Conservation (phyloP, 2,329 filamentous ascomycete species). For the Aspergillus intermedius region DNA sequence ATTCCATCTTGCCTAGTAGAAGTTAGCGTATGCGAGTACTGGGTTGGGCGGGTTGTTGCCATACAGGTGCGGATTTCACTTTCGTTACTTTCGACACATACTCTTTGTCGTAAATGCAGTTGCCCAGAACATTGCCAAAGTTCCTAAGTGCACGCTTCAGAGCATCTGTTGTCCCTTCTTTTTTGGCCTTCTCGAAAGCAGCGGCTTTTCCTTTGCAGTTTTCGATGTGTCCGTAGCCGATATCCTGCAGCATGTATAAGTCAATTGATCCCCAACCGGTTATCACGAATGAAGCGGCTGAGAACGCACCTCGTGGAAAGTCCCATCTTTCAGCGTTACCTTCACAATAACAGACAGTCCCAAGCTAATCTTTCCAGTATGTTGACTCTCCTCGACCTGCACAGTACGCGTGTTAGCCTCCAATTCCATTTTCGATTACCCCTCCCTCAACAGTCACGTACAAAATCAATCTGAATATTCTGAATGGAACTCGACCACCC, state of each 20-base stretch:
- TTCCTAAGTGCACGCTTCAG: conserved; percentile 82
- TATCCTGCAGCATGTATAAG: conserved; percentile 54
- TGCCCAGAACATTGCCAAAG: conserved; percentile 95
- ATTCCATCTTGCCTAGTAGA: conserved; percentile 59
- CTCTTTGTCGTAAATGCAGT: conserved; percentile 96
- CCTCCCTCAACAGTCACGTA: conserved; percentile 27
- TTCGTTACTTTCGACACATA: conserved; percentile 87
- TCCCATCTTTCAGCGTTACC: conserved; percentile 84
- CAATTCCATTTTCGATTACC: not conserved
- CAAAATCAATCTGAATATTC: conserved; percentile 90
- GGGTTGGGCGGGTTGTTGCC: conserved; percentile 5
- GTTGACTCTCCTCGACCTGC: conserved; percentile 70
- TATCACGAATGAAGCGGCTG: not conserved
- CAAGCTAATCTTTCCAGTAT: conserved; percentile 71
- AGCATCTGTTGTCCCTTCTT: conserved; percentile 92
- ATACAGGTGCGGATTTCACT: conserved; percentile 66
- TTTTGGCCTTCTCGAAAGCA: conserved; percentile 97
- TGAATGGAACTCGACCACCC: conserved; percentile 96
- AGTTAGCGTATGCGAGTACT: conserved; percentile 10
- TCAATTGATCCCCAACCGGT: not conserved
- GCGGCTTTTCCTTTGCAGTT: conserved; percentile 93
- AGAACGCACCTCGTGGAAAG: conserved; percentile 69
- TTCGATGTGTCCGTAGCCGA: conserved; percentile 93
- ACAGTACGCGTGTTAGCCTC: not conserved
- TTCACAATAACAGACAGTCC: conserved; percentile 86